Evolutionary conservation across 164 flowering plant genomes (phyloP).

Genomic region (Kalanchoe fedtschenkoi): DNA sequence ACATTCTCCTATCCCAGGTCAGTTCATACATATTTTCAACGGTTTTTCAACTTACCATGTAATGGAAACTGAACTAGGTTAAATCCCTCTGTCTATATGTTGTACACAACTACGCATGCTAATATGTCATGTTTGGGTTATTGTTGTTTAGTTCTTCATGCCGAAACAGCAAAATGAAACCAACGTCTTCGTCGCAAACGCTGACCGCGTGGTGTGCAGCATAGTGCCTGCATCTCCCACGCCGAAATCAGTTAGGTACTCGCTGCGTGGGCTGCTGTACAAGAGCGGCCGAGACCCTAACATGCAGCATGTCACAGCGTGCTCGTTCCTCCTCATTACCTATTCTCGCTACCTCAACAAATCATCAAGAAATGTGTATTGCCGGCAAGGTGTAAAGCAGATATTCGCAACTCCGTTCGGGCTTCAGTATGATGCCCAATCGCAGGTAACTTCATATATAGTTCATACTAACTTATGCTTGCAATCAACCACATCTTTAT

Average conservation of each 20-base stretch:
- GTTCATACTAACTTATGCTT: background rate
- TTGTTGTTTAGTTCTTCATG: constrained; percentile 11
- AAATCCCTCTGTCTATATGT: background rate
- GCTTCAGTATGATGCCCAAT: constrained; percentile 13
- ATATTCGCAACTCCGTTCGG: constrained; percentile 17
- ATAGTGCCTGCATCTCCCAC: constrained; percentile 48
- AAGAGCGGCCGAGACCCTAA: constrained; percentile 35
- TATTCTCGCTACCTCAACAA: constrained; percentile 21
- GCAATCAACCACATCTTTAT: too few species aligned
- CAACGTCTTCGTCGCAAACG: constrained; percentile 17
- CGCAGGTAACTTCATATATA: too few species aligned
- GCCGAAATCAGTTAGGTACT: constrained; percentile 25
- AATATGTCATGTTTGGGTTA: background rate
- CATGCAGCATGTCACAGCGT: constrained; percentile 40
- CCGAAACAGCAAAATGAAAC: background rate
- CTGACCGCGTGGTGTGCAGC: constrained; percentile 34
- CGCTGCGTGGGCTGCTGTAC: constrained; percentile 55
- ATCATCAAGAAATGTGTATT: constrained; percentile 13
- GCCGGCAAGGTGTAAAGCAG: constrained; percentile 14
- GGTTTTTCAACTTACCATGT: too few species aligned
- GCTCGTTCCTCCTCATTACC: constrained; percentile 39
- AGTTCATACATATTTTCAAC: background rate
- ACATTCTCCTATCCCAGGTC: constrained; percentile 34
- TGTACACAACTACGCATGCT: background rate
- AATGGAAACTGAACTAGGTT: too few species aligned